Conservation (phyloP, 306 rosid species). For the Herpetospermum pedunculosum region DNA sequence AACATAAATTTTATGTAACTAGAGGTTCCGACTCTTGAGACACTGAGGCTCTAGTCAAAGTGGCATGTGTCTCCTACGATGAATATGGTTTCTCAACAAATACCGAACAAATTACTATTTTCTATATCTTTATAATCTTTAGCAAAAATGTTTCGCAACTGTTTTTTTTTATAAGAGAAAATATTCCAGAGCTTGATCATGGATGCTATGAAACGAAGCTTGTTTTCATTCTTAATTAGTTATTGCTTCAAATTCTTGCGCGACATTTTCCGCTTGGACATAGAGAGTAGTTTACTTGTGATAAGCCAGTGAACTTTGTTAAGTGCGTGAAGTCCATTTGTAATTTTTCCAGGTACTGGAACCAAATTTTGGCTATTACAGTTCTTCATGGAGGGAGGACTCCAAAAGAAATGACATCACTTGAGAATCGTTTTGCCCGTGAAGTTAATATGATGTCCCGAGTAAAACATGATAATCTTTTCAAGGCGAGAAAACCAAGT, state of each 20-base stretch:
- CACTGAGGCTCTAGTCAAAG: background rate
- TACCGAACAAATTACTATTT: background rate
- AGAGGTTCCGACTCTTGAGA: background rate
- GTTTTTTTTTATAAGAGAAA: no score
- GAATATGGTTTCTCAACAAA: background rate
- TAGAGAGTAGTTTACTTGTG: constrained; percentile 13
- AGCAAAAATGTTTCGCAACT: background rate
- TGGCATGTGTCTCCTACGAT: background rate
- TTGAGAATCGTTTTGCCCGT: constrained; percentile 80
- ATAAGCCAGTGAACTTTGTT: constrained; percentile 13
- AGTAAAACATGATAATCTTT: constrained; percentile 88
- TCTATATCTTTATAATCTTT: background rate
- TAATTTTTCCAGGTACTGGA: constrained; percentile 54
- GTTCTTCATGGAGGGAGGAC: constrained; percentile 82
- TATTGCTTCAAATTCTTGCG: background rate
- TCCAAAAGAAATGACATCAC: constrained; percentile 57
- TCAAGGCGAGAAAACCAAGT: constrained; percentile 44
- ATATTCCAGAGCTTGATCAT: background rate
- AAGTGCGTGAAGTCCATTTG: constrained; percentile 20
- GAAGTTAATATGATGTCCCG: constrained; percentile 97
- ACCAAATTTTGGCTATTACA: constrained; percentile 75
- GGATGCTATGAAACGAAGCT: background rate
- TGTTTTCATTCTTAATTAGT: background rate
- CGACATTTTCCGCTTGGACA: background rate
- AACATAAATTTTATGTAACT: background rate